Evolutionary conservation across 1,139 yeast species (phyloP).

Genomic region (Magnusiomyces paraingens): DNA sequence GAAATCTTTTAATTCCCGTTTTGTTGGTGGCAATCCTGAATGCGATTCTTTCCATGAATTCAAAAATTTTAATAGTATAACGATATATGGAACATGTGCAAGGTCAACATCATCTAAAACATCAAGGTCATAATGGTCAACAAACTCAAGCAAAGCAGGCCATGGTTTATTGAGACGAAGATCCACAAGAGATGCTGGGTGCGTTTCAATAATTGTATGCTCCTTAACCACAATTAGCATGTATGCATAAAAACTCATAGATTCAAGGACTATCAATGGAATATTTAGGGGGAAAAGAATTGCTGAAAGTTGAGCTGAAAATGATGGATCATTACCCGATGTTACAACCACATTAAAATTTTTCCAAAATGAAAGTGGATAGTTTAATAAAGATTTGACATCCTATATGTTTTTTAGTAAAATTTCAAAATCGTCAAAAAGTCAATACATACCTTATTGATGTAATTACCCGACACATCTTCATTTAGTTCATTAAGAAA

Average conservation of each 20-base stretch:
- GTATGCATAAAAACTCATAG: conserved; percentile 65
- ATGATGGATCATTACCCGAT: conserved; percentile 29
- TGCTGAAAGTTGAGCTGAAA: conserved; percentile 32
- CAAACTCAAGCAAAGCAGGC: conserved; percentile 55
- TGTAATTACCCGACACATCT: conserved; percentile 44
- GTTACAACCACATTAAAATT: conserved; percentile 50
- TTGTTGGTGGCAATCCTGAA: conserved; percentile 38
- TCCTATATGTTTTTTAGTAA: conserved; percentile 5
- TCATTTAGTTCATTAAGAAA: conserved; percentile 53
- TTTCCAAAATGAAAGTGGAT: conserved; percentile 37
- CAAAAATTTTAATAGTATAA: conserved; percentile 55
- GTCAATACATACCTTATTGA: conserved; percentile 20
- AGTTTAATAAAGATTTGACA: conserved; percentile 10
- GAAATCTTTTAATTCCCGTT: conserved; percentile 45
- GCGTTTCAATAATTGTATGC: conserved; percentile 70
- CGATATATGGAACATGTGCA: conserved; percentile 68
- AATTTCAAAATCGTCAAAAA: neutral
- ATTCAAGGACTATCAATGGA: conserved; percentile 48
- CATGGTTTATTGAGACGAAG: conserved; percentile 70
- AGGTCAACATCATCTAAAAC: conserved; percentile 45
- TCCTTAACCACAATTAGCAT: conserved; percentile 49
- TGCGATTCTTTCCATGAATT: conserved; percentile 40
- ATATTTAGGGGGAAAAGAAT: conserved; percentile 42
- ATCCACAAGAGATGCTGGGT: conserved; percentile 60
- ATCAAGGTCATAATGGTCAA: conserved; percentile 46